phyloP scores from a whole-genome alignment of 106 monocot genomes.

The Acorus calamus region DNA sequence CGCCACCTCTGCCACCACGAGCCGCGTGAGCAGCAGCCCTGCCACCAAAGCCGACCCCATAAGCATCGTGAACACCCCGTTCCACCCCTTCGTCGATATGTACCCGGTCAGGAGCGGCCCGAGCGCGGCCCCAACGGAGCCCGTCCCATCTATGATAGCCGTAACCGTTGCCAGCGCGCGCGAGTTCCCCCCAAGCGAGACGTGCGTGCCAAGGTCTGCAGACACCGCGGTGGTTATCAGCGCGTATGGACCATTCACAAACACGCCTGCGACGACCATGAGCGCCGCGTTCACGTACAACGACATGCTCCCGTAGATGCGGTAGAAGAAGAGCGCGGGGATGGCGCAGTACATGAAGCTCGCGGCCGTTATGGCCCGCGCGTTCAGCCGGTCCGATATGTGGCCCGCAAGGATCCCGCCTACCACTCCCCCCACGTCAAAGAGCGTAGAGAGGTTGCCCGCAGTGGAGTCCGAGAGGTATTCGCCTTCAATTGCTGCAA shows the following conservation, averaged over 20 bases:
- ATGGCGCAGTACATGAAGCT: constrained; percentile 85
- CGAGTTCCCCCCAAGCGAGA: constrained; percentile 68
- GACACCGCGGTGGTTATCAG: constrained; percentile 91
- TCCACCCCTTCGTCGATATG: constrained; percentile 74
- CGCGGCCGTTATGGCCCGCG: constrained; percentile 75
- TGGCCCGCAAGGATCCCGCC: constrained; percentile 89
- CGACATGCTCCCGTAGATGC: constrained; percentile 61
- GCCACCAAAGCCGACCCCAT: constrained; percentile 69
- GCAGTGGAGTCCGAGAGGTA: constrained; percentile 61
- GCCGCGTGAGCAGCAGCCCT: constrained; percentile 64
- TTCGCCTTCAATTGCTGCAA: constrained; percentile 55
- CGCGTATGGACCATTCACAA: constrained; percentile 87
- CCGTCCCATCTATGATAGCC: constrained; percentile 89
- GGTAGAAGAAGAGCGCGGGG: constrained; percentile 72
- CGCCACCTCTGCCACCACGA: constrained; percentile 63
- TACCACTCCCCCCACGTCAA: constrained; percentile 86
- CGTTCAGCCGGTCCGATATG: constrained; percentile 74
- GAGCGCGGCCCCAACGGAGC: constrained; percentile 77
- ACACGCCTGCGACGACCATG: constrained; percentile 74
- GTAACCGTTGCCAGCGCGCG: constrained; percentile 83
- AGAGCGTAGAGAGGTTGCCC: constrained; percentile 71
- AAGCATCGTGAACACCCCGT: constrained; percentile 76
- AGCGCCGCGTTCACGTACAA: constrained; percentile 49
- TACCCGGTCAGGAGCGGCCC: constrained; percentile 84
- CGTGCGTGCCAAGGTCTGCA: constrained; percentile 79